Conservation (phyloP, 148 eudicot genomes). For the Nyssa sinensis region DNA sequence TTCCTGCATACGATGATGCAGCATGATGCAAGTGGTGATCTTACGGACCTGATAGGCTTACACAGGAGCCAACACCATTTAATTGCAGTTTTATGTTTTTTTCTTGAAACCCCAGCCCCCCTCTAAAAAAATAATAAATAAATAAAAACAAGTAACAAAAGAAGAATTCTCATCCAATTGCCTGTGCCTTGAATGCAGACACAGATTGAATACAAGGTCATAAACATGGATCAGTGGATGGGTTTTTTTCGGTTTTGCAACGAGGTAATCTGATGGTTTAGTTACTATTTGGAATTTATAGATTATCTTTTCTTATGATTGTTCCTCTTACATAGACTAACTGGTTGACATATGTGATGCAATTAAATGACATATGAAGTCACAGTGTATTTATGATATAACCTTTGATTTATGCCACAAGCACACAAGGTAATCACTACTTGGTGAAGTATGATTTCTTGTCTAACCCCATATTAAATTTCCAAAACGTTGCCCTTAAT, state of each 20-base stretch:
- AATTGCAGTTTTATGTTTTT: too few species aligned
- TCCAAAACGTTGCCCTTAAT: neutral
- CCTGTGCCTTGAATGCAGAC: constrained; percentile 39
- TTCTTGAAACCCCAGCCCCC: too few species aligned
- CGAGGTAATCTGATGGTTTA: constrained; percentile 52
- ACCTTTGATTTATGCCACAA: too few species aligned
- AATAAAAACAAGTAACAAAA: too few species aligned
- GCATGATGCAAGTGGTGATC: too few species aligned
- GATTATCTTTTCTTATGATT: neutral
- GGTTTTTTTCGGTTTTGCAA: constrained; percentile 85
- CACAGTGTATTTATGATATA: too few species aligned
- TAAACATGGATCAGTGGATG: constrained; percentile 97
- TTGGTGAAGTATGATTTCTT: neutral
- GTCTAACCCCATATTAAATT: neutral
- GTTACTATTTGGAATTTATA: neutral
- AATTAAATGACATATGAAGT: neutral
- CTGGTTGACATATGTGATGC: constrained; percentile 2
- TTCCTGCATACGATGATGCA: neutral
- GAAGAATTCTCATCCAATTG: constrained; percentile 15
- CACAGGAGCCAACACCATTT: too few species aligned
- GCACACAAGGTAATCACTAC: neutral
- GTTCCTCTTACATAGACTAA: neutral
- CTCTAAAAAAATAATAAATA: too few species aligned
- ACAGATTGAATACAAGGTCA: constrained; percentile 88
- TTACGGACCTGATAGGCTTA: too few species aligned